Evolutionary conservation across 2,329 filamentous ascomycete genomes (phyloP), one percentile per base, ranked within the genome.

Genomic region (Neoscytalidium dimidiatum): DNA sequence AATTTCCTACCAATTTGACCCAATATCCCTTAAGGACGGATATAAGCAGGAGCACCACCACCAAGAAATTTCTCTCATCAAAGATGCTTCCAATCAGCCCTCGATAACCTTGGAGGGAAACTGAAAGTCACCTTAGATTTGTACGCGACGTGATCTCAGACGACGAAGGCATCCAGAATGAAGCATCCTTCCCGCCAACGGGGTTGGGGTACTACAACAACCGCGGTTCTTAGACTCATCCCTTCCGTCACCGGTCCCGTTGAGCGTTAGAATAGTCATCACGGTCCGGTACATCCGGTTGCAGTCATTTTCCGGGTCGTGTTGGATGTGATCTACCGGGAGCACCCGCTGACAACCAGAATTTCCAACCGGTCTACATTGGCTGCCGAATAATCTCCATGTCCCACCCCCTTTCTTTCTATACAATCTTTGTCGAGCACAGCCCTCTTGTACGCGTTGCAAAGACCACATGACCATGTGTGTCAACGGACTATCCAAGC

Each of bases 301-400:
- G 49, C 49, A 28, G 19, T n/a, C 52, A 9, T 41, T 57, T 43
- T 29, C 52, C 52, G 52, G 38, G 56, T 58, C 26, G 13, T 41
- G 14, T 13, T 33, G 49, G 9, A 43, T 26, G n/a, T 23, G 56
- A 60, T 60, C 56, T 60, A 33, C 56, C 56, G 56, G 56, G 56
- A 60, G 56, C 56, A 33, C 56, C 56, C 56, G 56, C 28, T 60
- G 56, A 60, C 56, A 58, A 11, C 17, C 35, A 19, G 21, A 14
- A 33, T 4, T 41, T 14, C n/a, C 38, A n/a, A 33, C 35, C 13
- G n/a, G 3, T 43, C 9, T 35, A 28, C 11, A 17, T 35, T 43
- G 17, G 53, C 44, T 44, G 35, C 35, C 53, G 38, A 17, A 21
- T 29, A 43, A 6, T 9, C 53, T 13, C 53, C 52, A 9, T 2